Evolutionary conservation across 140 eudicot species (phyloP).

Genomic region (Oenanthe javanica): DNA sequence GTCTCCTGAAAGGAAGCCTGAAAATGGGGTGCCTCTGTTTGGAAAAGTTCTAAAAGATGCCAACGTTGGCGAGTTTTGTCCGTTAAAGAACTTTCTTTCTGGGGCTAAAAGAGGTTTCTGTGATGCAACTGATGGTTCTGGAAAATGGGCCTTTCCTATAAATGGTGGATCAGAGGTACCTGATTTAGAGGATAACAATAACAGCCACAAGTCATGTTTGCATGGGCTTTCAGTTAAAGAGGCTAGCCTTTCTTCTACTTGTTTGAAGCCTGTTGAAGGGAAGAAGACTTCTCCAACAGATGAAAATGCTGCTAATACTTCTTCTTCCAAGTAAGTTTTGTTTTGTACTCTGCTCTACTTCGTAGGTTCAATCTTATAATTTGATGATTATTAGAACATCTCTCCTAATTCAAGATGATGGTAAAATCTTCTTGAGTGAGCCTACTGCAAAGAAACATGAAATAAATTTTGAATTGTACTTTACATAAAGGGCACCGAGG

Average conservation of each 20-base stretch:
- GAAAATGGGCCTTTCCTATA: constrained; percentile 47
- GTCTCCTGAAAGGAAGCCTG: constrained; percentile 33
- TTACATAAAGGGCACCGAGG: background rate
- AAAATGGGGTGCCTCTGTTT: constrained; percentile 22
- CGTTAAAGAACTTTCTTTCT: constrained; percentile 35
- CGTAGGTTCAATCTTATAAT: background rate
- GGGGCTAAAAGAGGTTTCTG: constrained; percentile 90
- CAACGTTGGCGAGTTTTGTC: constrained; percentile 9
- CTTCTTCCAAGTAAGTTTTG: constrained; percentile 6
- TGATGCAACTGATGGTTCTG: constrained; percentile 60
- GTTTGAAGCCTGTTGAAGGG: constrained; percentile 1
- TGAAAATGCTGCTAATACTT: constrained; percentile 3
- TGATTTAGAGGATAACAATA: constrained; percentile 28
- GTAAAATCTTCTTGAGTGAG: background rate
- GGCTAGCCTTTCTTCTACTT: background rate
- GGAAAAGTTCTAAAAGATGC: constrained; percentile 35
- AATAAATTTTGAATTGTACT: background rate
- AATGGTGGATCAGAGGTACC: constrained; percentile 40
- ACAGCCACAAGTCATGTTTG: constrained; percentile 22
- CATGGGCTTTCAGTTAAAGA: background rate
- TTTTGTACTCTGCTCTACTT: background rate
- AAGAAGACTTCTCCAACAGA: constrained; percentile 8
- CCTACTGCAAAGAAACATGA: background rate
- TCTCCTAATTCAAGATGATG: background rate
- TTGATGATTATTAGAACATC: background rate